Base-by-base conservation (phyloP, 2,329 filamentous ascomycete genomes). In the Alternaria sp. region DNA sequence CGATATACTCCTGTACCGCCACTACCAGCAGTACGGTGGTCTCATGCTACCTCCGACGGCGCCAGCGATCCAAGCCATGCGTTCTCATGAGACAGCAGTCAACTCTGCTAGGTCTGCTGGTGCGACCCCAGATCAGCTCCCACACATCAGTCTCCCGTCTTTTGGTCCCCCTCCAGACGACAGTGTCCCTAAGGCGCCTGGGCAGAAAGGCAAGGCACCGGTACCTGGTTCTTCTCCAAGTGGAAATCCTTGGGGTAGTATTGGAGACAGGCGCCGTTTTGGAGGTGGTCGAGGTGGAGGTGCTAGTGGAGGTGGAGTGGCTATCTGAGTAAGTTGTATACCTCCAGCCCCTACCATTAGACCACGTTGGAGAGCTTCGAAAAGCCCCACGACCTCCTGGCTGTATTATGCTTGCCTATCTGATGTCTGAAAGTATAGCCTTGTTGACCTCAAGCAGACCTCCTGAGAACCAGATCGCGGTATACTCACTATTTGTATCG, bases 21-120 rank as follows among this genome's bases (percentile, higher is more conserved):
- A 66, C 56, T 60, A 57, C 36, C 53, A 62, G 27, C 28, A 40
- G 16, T 57, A 66, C 32, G 64, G 64, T 3, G 61, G 61, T 16
- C 45, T 66, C 8, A 27, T 62, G 8, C 11, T 66, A 3, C 63
- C 63, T 3, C 58, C 58, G 10, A 57, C 44, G 25, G 48, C 46
- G 5, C 32, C 25, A 9, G 54, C 48, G 0, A 20, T 49, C 9
- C 30, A 34, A 2, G 30, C 12, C 14, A 49, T 36, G 30, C 30
- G 28, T 4, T 12, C 30, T 3, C 46, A 49, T 34, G 46, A 49
- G 46, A 16, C 30, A 3, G 46, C 30, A 0, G 22, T 49, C 4
- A 11, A 32, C n/a, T 5, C 46, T n/a, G 46, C 30, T 49, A 49
- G 30, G 16, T 30, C 30, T 22, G 46, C 46, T 34, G 46, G 46